These are phyloP conservation scores for Ceratocystis eucalypticola DNA, from an alignment of 2,329 filamentous ascomycete genomes.

Conservation along the genomic window DNA sequence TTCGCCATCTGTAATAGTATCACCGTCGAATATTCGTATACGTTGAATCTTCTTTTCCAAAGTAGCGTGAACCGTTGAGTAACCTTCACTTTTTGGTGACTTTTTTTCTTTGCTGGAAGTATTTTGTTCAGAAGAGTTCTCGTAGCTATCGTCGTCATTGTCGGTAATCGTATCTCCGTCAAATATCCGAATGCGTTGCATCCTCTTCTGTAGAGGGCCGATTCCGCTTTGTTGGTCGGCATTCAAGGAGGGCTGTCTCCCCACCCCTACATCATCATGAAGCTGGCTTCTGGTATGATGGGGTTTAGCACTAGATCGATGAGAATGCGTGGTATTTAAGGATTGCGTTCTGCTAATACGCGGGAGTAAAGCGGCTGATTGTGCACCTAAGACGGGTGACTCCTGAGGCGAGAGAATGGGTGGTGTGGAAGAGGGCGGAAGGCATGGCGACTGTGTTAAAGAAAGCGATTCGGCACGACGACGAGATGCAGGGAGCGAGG, in stretches of 20 bases:
- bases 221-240: background rate
- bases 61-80: background rate
- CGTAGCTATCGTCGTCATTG: background rate
- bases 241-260: background rate
- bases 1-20: background rate
- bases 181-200: background rate
- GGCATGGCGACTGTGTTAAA: background rate
- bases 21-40: conserved; percentile 1
- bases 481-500: background rate
- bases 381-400: background rate
- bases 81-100: background rate
- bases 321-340: background rate
- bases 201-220: background rate
- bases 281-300: background rate
- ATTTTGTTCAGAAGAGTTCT: background rate
- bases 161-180: conserved; percentile 4
- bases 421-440: background rate
- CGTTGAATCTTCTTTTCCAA: background rate
- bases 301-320: background rate
- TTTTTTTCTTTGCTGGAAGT: background rate
- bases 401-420: background rate
- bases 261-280: background rate
- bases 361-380: background rate
- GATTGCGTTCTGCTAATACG: background rate
- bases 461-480: background rate